phyloP scores from a whole-genome alignment of 2,329 filamentous ascomycete species.

The Stagonosporopsis vannaccii region DNA sequence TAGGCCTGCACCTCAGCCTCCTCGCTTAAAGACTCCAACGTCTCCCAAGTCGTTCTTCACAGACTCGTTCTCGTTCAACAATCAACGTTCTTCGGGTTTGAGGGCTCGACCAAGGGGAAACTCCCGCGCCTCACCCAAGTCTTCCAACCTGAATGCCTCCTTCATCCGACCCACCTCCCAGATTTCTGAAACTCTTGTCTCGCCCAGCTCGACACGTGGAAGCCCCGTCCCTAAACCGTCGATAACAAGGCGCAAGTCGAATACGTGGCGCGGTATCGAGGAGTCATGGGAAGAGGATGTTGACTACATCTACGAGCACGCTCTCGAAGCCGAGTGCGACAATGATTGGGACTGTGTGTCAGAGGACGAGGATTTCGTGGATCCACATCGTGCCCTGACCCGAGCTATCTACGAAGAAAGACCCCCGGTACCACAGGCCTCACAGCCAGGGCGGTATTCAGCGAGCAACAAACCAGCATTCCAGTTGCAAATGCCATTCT shows the following conservation, averaged over 20 bases:
- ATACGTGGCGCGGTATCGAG: constrained; percentile 48
- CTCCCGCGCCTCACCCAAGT: constrained; percentile 36
- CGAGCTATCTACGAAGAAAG: constrained; percentile 9
- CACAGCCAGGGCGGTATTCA: background rate
- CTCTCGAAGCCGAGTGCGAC: constrained; percentile 66
- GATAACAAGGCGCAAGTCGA: constrained; percentile 39
- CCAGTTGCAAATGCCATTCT: constrained; percentile 32
- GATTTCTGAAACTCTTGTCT: constrained; percentile 56
- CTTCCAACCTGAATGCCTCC: constrained; percentile 23
- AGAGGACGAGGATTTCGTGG: constrained; percentile 41
- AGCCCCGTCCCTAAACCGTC: constrained; percentile 31
- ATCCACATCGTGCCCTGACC: constrained; percentile 34
- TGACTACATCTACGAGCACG: constrained; percentile 68
- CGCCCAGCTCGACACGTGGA: constrained; percentile 46
- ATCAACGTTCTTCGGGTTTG: constrained; percentile 31
- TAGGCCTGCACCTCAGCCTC: constrained; percentile 44
- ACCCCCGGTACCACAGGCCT: constrained; percentile 3
- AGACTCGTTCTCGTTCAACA: constrained; percentile 39
- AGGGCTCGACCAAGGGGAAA: constrained; percentile 30
- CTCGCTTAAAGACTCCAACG: constrained; percentile 28
- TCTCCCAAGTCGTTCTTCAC: constrained; percentile 38
- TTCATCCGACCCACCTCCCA: constrained; percentile 47
- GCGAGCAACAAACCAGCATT: background rate
- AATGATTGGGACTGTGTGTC: constrained; percentile 62
- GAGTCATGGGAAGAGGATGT: constrained; percentile 68